Base-by-base conservation (phyloP, 148 eudicot species). In the Cornus florida region DNA sequence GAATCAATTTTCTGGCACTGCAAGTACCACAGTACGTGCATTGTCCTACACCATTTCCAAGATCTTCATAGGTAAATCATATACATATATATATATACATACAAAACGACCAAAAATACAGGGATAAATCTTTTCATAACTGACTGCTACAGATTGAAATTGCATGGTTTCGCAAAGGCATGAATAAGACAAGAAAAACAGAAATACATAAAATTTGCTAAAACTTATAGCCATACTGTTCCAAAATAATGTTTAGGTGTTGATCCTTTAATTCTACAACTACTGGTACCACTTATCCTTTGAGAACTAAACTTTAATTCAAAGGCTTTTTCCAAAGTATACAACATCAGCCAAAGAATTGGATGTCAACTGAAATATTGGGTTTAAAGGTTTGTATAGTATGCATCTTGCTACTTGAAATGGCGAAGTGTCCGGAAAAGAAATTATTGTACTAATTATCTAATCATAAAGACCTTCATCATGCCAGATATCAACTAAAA, bases 401-500 rank as follows among this genome's bases (percentile, higher is more conserved):
- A 3, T 53, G 12, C 59, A 53, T 7, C 59, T 53, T 16, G 59
- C 59, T 53, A 53, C 59, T 16, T 7, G 59, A 53, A 53, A 53
- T 11, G 12, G 19, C 48, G 8, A 11, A 53, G 17, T 53, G 19
- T 53, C 59, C 17, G 2, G 19, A 53, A 5, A 53, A 53, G 59
- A 53, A 53, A 53, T 53, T 12, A 53, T 14, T 0, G 28, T 53
- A 53, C 17, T 12, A 16, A 53, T 16, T 53, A 12, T 67, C 62
- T 53, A 77, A 23, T 77, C 79, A 77, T 19, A 77, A 41, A 77
- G 76, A 1, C 78, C 85, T 23, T 82, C 85, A 22, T 72, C 81
- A 22, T 78, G 77, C 85, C 85, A 82, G 31, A 82, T 78, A 60
- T 82, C 85, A 72, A 82, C 85, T 62, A 82, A 70, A 73, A 82